Base-by-base conservation (phyloP, 148 eudicot species). In the Rhododendron henanense region DNA sequence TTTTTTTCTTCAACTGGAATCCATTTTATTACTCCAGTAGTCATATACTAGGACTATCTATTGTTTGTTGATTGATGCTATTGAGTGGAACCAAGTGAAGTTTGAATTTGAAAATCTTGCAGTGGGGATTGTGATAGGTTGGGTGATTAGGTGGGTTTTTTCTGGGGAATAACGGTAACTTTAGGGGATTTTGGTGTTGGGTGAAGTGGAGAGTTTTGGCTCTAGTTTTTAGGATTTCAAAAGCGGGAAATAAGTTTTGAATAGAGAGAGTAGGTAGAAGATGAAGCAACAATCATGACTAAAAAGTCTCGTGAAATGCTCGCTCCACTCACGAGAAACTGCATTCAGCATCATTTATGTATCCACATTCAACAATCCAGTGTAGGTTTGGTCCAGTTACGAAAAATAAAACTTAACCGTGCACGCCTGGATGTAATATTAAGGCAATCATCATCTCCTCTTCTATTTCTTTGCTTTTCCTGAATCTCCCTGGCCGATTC, bases 41-140 rank as follows among this genome's bases (percentile, higher is more conserved):
- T 28, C 28, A 28, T 28, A 28, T 28, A 28, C 28, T 28, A 28
- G 28, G 28, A 28, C 28, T 28, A 28, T 28, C 28, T 28, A 28
- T 23, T 81, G 14, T 35, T 31, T 41, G 63, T 10, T 71, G 39
- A n/a, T 31, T 57, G 25, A 2, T 82, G 45, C 59, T 57, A 28
- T 28, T 63, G 48, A 25, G 73, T 37, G 57, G 13, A 55, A 11
- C 5, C 13, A 84, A 53, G 51, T 81, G 78, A 74, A 81, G 82
- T 88, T 90, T 85, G 90, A 90, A 90, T 90, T 90, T 90, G 92
- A 90, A 90, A 87, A 5, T 10, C 13, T 81, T 86, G 81, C 82
- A 67, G 82, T 35, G 88, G 88, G 61, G 50, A 3, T 37, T 37
- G 39, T 2, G 80, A 35, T n/a, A 10, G 51, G 47, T 14, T 2